Conservation (phyloP, 176 grass and related monocot species). For the Carex scoparia region DNA sequence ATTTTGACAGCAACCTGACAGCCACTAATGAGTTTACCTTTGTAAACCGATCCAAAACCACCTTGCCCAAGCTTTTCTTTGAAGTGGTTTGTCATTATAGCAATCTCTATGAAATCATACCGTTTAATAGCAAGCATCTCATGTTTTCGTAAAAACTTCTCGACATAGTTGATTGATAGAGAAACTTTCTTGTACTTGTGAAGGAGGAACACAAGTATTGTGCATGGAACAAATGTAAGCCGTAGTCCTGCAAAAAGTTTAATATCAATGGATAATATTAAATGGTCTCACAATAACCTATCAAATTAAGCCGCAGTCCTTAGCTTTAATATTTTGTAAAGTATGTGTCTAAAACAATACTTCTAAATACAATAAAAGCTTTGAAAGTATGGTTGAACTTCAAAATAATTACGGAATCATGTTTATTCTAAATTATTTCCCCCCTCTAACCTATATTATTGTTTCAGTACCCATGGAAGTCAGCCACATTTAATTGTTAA, state of each 20-base stretch:
- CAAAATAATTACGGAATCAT: too few relatives aligned
- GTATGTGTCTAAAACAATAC: too few relatives aligned
- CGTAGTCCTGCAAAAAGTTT: neutral
- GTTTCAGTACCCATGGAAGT: too few relatives aligned
- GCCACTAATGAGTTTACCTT: constrained; percentile 19
- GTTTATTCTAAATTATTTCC: too few relatives aligned
- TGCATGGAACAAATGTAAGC: neutral
- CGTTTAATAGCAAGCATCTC: constrained; percentile 33
- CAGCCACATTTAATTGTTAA: too few relatives aligned
- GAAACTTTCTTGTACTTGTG: neutral
- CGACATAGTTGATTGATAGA: constrained; percentile 10
- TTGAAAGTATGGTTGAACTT: too few relatives aligned
- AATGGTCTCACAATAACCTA: too few relatives aligned
- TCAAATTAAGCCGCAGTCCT: too few relatives aligned
- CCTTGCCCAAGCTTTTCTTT: constrained; percentile 42
- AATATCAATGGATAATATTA: too few relatives aligned
- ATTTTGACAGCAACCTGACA: constrained; percentile 44
- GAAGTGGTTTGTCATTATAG: constrained; percentile 47
- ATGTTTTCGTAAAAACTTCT: constrained; percentile 33
- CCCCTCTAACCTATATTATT: too few relatives aligned
- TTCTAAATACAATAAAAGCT: too few relatives aligned
- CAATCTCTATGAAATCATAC: constrained; percentile 45
- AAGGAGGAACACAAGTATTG: neutral
- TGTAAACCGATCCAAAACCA: constrained; percentile 53
- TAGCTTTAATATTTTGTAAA: too few relatives aligned